Evolutionary conservation across 1,284 basidiomycete species (phyloP), one percentile per base, ranked within the genome.

Genomic region (Tetrapyrgos nigripes): DNA sequence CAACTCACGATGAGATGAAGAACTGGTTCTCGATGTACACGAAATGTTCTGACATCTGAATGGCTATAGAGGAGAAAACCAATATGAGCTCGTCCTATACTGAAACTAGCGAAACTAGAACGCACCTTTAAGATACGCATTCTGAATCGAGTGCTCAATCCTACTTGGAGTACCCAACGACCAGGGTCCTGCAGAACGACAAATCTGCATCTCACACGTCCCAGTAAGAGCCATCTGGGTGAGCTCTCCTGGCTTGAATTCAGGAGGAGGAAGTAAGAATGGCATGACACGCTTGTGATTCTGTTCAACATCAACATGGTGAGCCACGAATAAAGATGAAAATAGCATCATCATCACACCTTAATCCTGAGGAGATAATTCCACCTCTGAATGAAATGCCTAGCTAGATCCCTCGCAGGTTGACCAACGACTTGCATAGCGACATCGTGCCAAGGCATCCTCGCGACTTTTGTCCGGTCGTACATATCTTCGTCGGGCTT

Each of bases 391-490:
- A 95, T 87, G 68, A 99, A 99, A 76, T 99, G 97, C 40, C 97
- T 87, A 60, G 93, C 94, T 8, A 99, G 76, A 75, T 99, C 97
- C 28, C 97, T 84, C 19, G 97, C 95, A 26, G 97, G 97, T 71
- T 98, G 96, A 2, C 97, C 97, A 17, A 98, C 91, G 27, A 99
- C 86, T 74, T 99, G 97, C 77, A 98, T 83, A 0, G 90, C 94
- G 24, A 97, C 93, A 70, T 99, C 97, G 75, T 99, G 97, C 94
- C 97, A 99, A 24, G 97, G 96, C 95, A 99, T 98, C 27, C 97
- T 84, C 1, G 97, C 94, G 26, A 93, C 84, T 72, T 91, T 96
- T 6, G 83, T 76, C 44, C 97, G 87, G 67, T 98, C 93, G 68
- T 98, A 95, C 87, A 97, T 92, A 70, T 98, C 96, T 64, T 98